Conservation (phyloP, 768 basidiomycete species). For the Xerocomellus amylosporus region DNA sequence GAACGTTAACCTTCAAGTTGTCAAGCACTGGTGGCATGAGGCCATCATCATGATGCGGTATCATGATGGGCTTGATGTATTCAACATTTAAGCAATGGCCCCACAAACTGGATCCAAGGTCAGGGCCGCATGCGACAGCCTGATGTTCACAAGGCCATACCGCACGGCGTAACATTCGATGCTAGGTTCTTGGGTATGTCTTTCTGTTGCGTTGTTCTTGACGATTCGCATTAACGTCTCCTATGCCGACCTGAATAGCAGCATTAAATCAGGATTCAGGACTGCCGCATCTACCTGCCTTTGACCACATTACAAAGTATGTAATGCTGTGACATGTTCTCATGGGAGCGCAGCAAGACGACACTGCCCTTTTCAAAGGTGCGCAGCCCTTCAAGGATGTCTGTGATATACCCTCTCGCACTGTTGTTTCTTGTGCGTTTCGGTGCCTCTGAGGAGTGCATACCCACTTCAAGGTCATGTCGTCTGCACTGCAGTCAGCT, state of each 20-base stretch:
- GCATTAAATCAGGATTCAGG: no score
- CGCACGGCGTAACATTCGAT: neutral
- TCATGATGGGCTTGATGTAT: neutral
- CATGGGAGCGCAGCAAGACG: neutral
- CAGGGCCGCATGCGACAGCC: neutral
- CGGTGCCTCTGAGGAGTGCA: neutral
- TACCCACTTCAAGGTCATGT: neutral
- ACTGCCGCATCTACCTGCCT: no score
- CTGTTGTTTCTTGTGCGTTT: neutral
- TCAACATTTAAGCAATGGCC: neutral
- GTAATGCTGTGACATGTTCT: neutral
- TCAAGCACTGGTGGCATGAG: no score
- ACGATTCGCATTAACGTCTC: neutral
- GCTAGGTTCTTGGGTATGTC: neutral
- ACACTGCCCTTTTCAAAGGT: neutral
- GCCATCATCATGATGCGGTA: no score
- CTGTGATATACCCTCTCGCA: neutral
- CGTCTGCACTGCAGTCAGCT: neutral
- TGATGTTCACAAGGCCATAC: neutral
- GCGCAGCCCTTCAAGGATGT: neutral
- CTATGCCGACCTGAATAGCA: no score
- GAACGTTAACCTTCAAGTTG: no score
- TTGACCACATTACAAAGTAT: neutral
- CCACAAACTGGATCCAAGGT: neutral
- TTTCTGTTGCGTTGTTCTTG: neutral